Evolutionary conservation across 495 filamentous ascomycete species (phyloP).

Genomic region (Hyaloscypha variabilis): DNA sequence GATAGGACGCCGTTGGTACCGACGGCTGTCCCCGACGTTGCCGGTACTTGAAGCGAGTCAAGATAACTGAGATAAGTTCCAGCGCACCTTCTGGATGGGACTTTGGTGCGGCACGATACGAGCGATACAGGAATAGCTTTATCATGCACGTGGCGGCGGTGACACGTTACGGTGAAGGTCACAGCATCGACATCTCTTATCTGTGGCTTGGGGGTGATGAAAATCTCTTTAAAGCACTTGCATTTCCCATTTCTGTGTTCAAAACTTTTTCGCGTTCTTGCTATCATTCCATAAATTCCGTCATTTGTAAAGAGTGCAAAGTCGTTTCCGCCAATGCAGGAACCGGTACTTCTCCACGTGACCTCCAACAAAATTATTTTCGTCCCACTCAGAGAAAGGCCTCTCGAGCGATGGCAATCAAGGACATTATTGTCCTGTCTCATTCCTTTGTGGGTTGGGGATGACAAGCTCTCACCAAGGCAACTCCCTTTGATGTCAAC

Average conservation of each 20-base stretch:
- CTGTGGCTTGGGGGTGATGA: constrained; percentile 16
- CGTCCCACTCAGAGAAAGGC: neutral
- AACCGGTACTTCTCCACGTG: constrained; percentile 8
- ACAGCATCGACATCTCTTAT: constrained; percentile 1
- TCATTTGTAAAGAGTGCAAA: neutral
- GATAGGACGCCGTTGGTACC: constrained; percentile 2
- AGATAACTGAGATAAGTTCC: neutral
- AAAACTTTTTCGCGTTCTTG: neutral
- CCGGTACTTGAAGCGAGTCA: neutral
- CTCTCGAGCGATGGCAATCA: neutral
- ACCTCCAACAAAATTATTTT: neutral
- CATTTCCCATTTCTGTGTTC: neutral
- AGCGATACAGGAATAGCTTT: neutral
- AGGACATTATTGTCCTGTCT: neutral
- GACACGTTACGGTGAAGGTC: neutral
- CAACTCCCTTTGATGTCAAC: neutral
- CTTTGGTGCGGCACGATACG: constrained; percentile 13
- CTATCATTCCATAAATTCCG: neutral
- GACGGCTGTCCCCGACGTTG: neutral
- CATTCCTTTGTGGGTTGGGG: neutral
- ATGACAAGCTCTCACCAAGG: neutral
- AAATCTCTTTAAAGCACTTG: constrained; percentile 6
- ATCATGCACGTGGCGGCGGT: constrained; percentile 2
- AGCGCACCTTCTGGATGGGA: constrained; percentile 1
- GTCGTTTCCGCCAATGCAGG: neutral